Base-by-base conservation (phyloP, 1,284 basidiomycete genomes). In the Takashimella tepidaria region DNA sequence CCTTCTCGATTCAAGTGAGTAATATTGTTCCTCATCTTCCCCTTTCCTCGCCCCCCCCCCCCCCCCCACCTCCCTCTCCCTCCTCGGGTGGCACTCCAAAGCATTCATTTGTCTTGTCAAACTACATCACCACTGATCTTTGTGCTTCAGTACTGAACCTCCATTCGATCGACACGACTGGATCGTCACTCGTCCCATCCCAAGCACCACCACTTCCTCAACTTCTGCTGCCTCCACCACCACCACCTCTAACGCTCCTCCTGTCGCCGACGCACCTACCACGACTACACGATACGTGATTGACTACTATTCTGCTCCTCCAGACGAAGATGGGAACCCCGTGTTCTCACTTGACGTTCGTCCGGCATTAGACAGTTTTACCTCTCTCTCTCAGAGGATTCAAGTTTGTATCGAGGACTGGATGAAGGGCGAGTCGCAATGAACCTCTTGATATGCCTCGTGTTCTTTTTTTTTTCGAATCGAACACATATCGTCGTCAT, bases 111-210 rank as follows among this genome's bases (percentile, higher is more conserved):
- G 23, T 23, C 23, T 50, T 23, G 16, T 46, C 44, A n/a, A n/a
- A n/a, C n/a, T n/a, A n/a, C n/a, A n/a, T n/a, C n/a, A n/a, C n/a
- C n/a, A n/a, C n/a, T n/a, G 23, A 57, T 49, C 45, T 48, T 41
- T 48, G 16, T 16, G 19, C 12, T 21, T 45, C 66, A 96, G 90
- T 74, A 79, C 84, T 31, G 87, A 92, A 67, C 88, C 91, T 4
- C 95, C 96, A 1, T 98, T 98, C 68, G 95, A 98, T 73, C 85
- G 95, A n/a, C 96, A 98, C 73, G 95, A 98, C 78, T 99, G 96
- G 96, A 78, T 96, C 49, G 82, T 98, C 54, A 85, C 87, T 37
- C 84, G 93, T 48, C 83, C 70, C 54, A 20, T 84, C 23, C 50
- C 26, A 21, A 43, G 49, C 3, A 21, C 47, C 12, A 41, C 48